Evolutionary conservation across 148 eudicot species (phyloP).

Genomic region (Cornus florida): DNA sequence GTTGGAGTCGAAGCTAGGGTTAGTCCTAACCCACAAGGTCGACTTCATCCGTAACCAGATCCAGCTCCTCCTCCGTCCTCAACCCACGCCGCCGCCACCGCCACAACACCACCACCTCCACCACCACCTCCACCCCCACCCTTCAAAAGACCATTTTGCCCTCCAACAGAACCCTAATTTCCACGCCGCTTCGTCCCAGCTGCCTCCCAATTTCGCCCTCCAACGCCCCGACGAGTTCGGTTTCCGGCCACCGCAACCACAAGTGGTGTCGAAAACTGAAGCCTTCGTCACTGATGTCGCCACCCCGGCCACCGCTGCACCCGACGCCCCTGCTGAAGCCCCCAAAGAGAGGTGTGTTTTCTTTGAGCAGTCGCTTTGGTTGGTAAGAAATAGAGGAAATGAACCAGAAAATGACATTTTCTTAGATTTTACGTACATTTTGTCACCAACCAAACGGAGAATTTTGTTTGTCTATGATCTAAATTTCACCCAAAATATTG

Average conservation of each 20-base stretch:
- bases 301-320: conserved; percentile 12
- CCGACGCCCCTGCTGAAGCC: conserved; percentile 24
- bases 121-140: conserved; percentile 17
- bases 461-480: neutral
- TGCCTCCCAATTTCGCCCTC: conserved; percentile 26
- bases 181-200: conserved; percentile 21
- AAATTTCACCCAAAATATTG: neutral
- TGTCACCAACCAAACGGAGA: neutral
- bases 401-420: neutral
- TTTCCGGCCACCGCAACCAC: conserved; percentile 14
- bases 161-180: conserved; percentile 40
- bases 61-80: conserved; percentile 32
- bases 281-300: conserved; percentile 5
- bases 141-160: conserved; percentile 27
- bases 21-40: conserved; percentile 53
- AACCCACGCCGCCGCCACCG: conserved; percentile 7
- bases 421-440: neutral
- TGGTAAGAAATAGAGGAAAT: conserved; percentile 4
- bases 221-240: conserved; percentile 15
- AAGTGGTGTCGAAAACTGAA: conserved; percentile 7
- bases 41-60: conserved; percentile 70
- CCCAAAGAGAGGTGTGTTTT: conserved; percentile 47
- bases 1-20: conserved; percentile 63
- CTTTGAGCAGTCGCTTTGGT: neutral
- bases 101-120: conserved; percentile 14